Evolutionary conservation across 2,329 filamentous ascomycete genomes (phyloP).

Genomic region (Aspergillus ustus): DNA sequence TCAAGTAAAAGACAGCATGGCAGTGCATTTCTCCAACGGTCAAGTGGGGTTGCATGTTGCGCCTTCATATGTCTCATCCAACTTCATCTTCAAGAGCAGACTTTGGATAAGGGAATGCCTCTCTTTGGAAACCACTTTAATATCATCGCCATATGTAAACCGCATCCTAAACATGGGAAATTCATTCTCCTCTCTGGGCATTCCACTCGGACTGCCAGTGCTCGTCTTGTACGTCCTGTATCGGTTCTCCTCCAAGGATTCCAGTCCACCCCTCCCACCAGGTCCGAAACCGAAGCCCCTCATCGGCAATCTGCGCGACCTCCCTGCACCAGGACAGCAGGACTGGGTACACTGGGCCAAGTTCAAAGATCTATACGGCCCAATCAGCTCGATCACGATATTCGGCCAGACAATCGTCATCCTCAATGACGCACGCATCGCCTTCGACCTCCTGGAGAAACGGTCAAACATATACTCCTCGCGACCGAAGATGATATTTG

Average conservation of each 20-base stretch:
- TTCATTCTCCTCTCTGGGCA: not conserved
- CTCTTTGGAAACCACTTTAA: not conserved
- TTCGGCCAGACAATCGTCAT: constrained; percentile 39
- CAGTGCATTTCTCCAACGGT: not conserved
- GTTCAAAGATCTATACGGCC: constrained; percentile 45
- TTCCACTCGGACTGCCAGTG: not conserved
- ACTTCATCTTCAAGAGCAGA: not conserved
- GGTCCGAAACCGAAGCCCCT: constrained; percentile 54
- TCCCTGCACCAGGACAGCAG: constrained; percentile 45
- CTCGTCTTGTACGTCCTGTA: not conserved
- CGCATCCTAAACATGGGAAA: not conserved
- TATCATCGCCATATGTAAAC: not conserved
- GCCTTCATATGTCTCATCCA: not conserved
- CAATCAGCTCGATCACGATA: constrained; percentile 41
- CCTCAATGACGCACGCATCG: constrained; percentile 36
- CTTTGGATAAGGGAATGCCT: too few relatives aligned
- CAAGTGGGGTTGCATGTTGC: not conserved
- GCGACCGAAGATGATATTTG: constrained; percentile 31
- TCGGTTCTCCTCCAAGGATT: not conserved
- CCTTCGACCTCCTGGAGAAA: constrained; percentile 39
- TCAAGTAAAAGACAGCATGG: not conserved
- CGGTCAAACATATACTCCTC: constrained; percentile 33
- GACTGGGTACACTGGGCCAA: constrained; percentile 49
- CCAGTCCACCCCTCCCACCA: constrained; percentile 45
- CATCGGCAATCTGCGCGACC: constrained; percentile 54